phyloP scores from a whole-genome alignment of 73 alveolate species.

The Paramecium biaurelia region DNA sequence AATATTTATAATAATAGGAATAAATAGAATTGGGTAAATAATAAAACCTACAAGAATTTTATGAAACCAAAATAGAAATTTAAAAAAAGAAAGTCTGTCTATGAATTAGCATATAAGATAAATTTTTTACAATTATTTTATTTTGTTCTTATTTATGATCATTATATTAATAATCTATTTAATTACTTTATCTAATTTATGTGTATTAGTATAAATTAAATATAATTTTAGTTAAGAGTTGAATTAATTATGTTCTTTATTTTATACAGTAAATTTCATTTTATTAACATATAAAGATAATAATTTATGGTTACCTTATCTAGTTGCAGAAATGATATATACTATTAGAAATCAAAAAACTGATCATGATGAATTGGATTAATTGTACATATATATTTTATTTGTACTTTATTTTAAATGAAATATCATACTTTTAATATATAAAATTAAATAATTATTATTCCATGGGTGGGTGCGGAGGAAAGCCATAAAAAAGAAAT shows the following conservation, averaged over 20 bases:
- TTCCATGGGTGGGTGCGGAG: slow-evolving; percentile 42
- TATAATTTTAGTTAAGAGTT: no score
- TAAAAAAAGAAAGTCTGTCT: neutral
- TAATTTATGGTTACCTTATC: neutral
- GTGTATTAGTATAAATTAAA: no score
- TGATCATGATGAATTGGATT: neutral
- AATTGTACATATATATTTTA: neutral
- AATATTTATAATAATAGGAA: neutral
- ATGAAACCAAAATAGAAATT: neutral
- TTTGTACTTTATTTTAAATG: neutral
- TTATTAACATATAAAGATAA: no score
- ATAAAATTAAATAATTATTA: neutral
- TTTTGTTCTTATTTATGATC: neutral
- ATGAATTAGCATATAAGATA: neutral
- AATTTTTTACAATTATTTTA: neutral
- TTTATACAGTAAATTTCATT: no score
- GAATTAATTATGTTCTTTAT: no score
- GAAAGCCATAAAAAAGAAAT: neutral
- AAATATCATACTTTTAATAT: neutral
- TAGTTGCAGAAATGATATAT: neutral
- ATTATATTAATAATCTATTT: no score
- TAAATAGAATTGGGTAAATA: neutral
- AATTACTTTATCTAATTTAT: no score
- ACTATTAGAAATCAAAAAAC: neutral
- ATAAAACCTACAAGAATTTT: neutral